Percentiles rank a stretch among this genome's conserved stretches.
These are phyloP conservation scores for Oenanthe sinensis DNA, from an alignment of 129 eudicot genomes.

Conservation along the genomic window DNA sequence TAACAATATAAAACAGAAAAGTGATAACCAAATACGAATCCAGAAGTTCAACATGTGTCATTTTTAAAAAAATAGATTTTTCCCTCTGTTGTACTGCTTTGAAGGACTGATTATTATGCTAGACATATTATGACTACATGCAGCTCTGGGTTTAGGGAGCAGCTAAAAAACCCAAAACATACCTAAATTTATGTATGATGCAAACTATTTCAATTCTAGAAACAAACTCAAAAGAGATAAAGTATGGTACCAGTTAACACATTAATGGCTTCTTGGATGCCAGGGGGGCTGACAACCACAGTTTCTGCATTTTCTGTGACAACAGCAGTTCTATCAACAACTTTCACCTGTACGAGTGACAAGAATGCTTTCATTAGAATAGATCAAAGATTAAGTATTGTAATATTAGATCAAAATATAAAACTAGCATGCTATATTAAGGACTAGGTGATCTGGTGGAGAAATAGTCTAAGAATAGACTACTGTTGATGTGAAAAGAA, in stretches of 20 bases:
- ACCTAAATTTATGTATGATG: not conserved
- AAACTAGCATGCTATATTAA: not conserved
- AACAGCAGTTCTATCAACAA: slow-evolving; percentile 66
- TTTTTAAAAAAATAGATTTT: not conserved
- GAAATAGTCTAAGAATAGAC: not conserved
- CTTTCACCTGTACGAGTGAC: slow-evolving; percentile 55
- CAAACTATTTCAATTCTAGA: not conserved
- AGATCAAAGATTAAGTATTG: not conserved
- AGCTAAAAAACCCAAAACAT: not conserved
- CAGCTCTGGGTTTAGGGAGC: not conserved
- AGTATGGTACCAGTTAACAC: slow-evolving; percentile 45
- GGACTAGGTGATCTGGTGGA: not conserved
- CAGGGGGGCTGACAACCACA: slow-evolving; percentile 58
- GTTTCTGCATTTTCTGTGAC: slow-evolving; percentile 82
- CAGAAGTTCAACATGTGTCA: not conserved
- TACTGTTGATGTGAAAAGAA: not conserved
- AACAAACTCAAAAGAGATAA: not conserved
- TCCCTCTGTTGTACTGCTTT: not conserved
- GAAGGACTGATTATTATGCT: not conserved
- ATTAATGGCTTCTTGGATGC: slow-evolving; percentile 80
- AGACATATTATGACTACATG: not conserved
- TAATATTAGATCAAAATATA: not conserved
- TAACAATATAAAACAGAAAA: not conserved
- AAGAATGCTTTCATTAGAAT: slow-evolving; percentile 6
- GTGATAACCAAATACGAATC: not conserved